Evolutionary conservation across 371 early-diverging fungal species (phyloP).

Genomic region (Mucor circinelloides): DNA sequence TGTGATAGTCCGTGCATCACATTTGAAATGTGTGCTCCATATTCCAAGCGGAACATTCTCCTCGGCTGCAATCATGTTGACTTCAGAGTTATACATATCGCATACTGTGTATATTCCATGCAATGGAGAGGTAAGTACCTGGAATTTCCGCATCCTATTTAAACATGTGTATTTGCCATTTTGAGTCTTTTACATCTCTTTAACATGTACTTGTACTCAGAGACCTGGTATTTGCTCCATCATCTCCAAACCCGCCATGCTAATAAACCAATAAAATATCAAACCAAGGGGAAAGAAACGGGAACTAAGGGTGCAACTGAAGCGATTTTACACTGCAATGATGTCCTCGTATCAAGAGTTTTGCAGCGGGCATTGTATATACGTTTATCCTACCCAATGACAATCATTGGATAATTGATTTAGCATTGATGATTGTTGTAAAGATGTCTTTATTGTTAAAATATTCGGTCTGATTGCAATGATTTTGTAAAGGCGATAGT

Average conservation of each 20-base stretch:
- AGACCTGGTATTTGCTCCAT: neutral
- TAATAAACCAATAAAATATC: neutral
- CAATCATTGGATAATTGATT: slow-evolving; percentile 10
- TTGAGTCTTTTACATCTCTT: neutral
- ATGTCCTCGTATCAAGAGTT: neutral
- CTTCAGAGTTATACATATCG: no score
- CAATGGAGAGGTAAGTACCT: neutral
- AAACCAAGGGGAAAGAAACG: neutral
- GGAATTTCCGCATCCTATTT: neutral
- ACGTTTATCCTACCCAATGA: slow-evolving; percentile 13
- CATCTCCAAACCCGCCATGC: neutral
- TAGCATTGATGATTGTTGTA: neutral
- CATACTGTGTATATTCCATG: no score
- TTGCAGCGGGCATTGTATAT: neutral
- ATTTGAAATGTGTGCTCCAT: neutral
- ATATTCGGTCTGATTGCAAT: neutral
- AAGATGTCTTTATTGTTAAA: neutral
- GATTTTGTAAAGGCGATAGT: slow-evolving; percentile 2
- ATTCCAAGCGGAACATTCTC: neutral
- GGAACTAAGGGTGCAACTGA: neutral
- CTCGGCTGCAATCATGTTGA: neutral
- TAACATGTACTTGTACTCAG: neutral
- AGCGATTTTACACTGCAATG: neutral
- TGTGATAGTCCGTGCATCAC: neutral
- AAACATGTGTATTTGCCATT: neutral